Evolutionary conservation across 495 filamentous ascomycete genomes (phyloP).

Genomic region (Podospora fimiseda): DNA sequence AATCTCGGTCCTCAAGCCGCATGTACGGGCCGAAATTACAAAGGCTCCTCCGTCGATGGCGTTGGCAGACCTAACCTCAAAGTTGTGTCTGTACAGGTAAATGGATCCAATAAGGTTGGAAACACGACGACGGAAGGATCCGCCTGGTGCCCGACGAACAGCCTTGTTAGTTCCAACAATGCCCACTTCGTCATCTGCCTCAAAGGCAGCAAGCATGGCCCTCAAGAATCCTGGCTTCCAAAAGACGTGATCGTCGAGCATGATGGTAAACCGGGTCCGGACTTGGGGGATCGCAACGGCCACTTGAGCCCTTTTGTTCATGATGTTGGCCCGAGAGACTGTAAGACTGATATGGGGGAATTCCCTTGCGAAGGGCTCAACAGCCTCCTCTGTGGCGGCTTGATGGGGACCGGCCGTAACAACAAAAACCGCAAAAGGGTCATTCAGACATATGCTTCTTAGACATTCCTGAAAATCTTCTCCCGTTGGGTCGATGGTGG

Average conservation of each 20-base stretch:
- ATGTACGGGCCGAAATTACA: constrained; percentile 50
- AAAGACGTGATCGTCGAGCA: constrained; percentile 51
- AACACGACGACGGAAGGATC: constrained; percentile 27
- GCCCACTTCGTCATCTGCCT: constrained; percentile 44
- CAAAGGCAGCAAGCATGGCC: constrained; percentile 45
- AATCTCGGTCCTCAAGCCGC: constrained; percentile 42
- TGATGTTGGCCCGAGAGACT: constrained; percentile 18
- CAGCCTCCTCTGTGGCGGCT: neutral
- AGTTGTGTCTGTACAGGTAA: constrained; percentile 54
- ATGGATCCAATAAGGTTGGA: constrained; percentile 48
- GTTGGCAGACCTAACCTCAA: constrained; percentile 48
- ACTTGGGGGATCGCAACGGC: constrained; percentile 37
- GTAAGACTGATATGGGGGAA: constrained; percentile 17
- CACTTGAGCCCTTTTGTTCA: constrained; percentile 46
- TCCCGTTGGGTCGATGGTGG: constrained; percentile 40
- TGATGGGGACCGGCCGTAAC: constrained; percentile 27
- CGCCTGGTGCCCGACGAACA: constrained; percentile 30
- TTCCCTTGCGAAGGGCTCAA: constrained; percentile 3
- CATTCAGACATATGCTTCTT: constrained; percentile 23
- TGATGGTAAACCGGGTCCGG: constrained; percentile 40
- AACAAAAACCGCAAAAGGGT: constrained; percentile 31
- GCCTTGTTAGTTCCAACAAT: constrained; percentile 49
- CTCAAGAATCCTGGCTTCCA: constrained; percentile 42
- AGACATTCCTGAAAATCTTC: constrained; percentile 32
- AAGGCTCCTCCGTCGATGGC: constrained; percentile 51